These are phyloP conservation scores for Alopecurus myosuroides DNA, from an alignment of 176 grass and related monocot species.

Conservation along the genomic window DNA sequence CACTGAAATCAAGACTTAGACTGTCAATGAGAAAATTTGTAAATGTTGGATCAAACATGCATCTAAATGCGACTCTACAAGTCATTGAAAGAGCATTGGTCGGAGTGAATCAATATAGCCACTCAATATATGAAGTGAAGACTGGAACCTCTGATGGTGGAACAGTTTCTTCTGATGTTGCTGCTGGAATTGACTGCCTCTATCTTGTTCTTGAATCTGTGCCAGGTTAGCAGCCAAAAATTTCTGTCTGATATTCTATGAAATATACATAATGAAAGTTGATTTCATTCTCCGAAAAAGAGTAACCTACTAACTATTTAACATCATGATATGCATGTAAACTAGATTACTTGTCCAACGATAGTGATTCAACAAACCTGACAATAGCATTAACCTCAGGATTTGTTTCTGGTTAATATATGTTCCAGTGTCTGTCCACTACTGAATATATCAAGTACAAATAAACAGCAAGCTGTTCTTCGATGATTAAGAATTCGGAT, in stretches of 20 bases:
- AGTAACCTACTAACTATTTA: background rate
- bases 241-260: constrained; percentile 9
- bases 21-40: constrained; percentile 73
- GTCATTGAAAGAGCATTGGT: constrained; percentile 83
- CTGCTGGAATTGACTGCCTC: constrained; percentile 75
- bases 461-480: constrained; percentile 9
- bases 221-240: constrained; percentile 48
- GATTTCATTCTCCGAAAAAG: background rate
- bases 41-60: constrained; percentile 46
- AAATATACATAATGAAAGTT: background rate
- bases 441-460: too few relatives aligned
- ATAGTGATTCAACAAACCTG: background rate
- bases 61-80: constrained; percentile 50
- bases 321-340: background rate
- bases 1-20: constrained; percentile 75
- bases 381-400: background rate
- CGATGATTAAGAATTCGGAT: background rate
- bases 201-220: constrained; percentile 80
- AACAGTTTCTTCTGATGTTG: constrained; percentile 60
- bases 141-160: constrained; percentile 69
- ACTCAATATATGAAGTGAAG: constrained; percentile 67
- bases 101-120: constrained; percentile 60
- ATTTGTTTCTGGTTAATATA: background rate
- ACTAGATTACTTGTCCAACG: background rate
- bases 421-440: background rate